A percentile compares a stretch with the other conserved stretches of the same genome.
phyloP scores from a whole-genome alignment of 176 grass and related monocot species.

The Oryza longistaminata region DNA sequence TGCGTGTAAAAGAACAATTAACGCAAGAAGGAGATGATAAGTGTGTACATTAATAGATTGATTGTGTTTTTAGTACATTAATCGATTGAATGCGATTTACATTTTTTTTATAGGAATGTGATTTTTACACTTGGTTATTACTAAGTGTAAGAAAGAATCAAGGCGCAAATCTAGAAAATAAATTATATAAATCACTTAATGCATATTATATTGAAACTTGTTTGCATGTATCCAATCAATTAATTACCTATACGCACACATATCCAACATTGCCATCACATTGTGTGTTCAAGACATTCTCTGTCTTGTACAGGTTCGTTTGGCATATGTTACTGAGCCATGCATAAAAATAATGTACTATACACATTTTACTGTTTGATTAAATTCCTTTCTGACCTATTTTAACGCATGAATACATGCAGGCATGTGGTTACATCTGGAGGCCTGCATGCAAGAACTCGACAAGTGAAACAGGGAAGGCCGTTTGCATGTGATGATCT shows the following conservation, averaged over 20 bases:
- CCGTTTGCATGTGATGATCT: neutral
- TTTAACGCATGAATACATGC: neutral
- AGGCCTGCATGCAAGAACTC: neutral
- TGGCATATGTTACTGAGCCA: neutral
- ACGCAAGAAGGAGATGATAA: conserved; percentile 37
- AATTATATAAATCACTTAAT: neutral
- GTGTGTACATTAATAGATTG: too few species aligned
- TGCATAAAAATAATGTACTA: neutral
- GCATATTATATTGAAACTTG: neutral
- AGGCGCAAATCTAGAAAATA: neutral
- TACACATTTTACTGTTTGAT: neutral
- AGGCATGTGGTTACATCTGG: conserved; percentile 3
- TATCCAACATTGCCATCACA: neutral
- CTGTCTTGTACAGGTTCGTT: conserved; percentile 15
- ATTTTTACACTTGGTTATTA: too few species aligned
- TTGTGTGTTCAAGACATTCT: neutral
- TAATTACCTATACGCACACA: neutral
- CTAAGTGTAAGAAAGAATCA: too few species aligned
- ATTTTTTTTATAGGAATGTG: too few species aligned
- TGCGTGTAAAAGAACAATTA: conserved; percentile 46
- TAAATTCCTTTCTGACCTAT: neutral
- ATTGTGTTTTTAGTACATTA: too few species aligned
- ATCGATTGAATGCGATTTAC: too few species aligned
- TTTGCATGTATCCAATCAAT: neutral
- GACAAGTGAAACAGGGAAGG: neutral